phyloP scores from a whole-genome alignment of 176 grass and related monocot genomes.

The Oryza glumipatula region DNA sequence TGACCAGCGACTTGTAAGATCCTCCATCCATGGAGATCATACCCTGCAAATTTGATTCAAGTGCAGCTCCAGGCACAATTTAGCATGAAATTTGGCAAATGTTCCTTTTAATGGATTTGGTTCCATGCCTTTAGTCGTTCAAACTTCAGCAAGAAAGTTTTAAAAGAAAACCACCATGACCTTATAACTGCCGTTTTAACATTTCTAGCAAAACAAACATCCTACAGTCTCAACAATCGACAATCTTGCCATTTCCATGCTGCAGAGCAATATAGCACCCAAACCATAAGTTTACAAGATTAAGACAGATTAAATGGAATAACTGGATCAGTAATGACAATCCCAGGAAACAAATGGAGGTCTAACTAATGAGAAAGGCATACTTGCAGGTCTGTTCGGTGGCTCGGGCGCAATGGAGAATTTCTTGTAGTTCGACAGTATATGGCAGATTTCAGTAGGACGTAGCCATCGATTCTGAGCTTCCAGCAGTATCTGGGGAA shows the following conservation, averaged over 20 bases:
- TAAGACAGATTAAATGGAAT: neutral
- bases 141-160: neutral
- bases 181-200: slow-evolving; percentile 11
- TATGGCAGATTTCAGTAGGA: slow-evolving; percentile 95
- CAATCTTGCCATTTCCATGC: slow-evolving; percentile 19
- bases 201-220: slow-evolving; percentile 26
- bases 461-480: slow-evolving; percentile 92
- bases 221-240: slow-evolving; percentile 5
- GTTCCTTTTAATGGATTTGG: neutral
- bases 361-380: slow-evolving; percentile 32
- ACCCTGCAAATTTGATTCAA: neutral
- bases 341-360: neutral
- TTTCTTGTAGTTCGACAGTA: slow-evolving; percentile 85
- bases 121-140: neutral
- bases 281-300: neutral
- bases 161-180: neutral
- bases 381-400: slow-evolving; percentile 92
- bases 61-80: neutral
- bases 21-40: neutral
- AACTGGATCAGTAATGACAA: neutral
- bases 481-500: slow-evolving; percentile 86
- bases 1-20: slow-evolving; percentile 1
- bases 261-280: neutral
- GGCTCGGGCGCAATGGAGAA: slow-evolving; percentile 88
- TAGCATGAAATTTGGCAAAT: neutral